Conservation (phyloP, 768 basidiomycete genomes). For the Auriscalpium vulgare region DNA sequence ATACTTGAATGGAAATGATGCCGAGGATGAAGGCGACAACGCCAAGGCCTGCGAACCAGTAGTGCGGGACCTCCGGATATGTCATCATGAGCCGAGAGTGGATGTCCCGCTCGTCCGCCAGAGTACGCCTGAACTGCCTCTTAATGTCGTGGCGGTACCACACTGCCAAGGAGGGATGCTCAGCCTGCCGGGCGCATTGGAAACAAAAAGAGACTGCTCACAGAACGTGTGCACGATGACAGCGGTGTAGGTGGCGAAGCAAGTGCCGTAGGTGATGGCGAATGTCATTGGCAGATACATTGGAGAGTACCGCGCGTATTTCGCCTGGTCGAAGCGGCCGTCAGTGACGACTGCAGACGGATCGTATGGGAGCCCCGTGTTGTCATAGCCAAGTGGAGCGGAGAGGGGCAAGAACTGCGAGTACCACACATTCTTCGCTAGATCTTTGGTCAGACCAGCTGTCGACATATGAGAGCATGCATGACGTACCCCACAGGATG, state of each 20-base stretch:
- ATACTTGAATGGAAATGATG: constrained; percentile 61
- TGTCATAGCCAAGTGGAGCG: constrained; percentile 56
- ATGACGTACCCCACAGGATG: constrained; percentile 59
- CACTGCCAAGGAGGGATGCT: constrained; percentile 19
- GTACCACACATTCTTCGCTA: constrained; percentile 67
- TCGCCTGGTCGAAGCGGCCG: constrained; percentile 53
- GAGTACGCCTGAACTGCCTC: constrained; percentile 57
- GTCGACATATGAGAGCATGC: neutral
- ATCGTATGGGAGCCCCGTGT: constrained; percentile 64
- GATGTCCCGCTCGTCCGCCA: constrained; percentile 75
- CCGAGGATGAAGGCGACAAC: constrained; percentile 49
- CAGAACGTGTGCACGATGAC: constrained; percentile 69
- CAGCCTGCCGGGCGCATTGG: too few species aligned
- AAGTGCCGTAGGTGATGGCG: constrained; percentile 60
- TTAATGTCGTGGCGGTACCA: constrained; percentile 81
- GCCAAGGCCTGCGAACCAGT: constrained; percentile 65
- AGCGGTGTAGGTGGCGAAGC: constrained; percentile 69
- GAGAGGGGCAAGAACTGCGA: constrained; percentile 72
- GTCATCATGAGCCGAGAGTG: constrained; percentile 77
- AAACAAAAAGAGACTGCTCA: too few species aligned
- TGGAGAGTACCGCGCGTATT: constrained; percentile 76
- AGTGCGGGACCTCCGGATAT: constrained; percentile 69
- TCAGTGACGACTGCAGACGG: constrained; percentile 50
- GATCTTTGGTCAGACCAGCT: neutral
- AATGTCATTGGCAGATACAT: constrained; percentile 64